A percentile compares a stretch with the other conserved stretches of the same genome.
Conservation (phyloP, 768 basidiomycete genomes). For the Podaxis sp. region DNA sequence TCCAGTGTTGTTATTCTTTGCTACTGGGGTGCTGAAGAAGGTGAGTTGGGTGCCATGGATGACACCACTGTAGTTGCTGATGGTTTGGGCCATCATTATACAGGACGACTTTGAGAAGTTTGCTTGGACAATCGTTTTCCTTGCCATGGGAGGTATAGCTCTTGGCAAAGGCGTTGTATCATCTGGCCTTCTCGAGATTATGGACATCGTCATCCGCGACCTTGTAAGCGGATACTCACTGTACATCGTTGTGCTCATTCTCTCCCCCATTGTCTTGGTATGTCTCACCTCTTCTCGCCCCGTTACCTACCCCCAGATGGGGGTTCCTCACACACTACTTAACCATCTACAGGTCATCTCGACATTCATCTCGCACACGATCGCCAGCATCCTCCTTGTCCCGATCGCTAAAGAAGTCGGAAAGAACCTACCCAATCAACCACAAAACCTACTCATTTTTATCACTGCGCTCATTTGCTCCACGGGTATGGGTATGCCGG, state of each 20-base stretch:
- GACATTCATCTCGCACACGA: slow-evolving; percentile 97
- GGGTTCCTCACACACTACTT: slow-evolving; percentile 24
- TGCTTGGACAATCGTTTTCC: slow-evolving; percentile 91
- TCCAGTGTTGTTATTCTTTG: slow-evolving; percentile 92
- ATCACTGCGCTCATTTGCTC: slow-evolving; percentile 92
- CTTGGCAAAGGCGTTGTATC: slow-evolving; percentile 91
- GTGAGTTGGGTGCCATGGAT: slow-evolving; percentile 31
- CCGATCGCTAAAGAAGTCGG: slow-evolving; percentile 95
- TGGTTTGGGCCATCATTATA: background rate
- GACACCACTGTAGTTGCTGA: background rate
- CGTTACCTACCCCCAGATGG: background rate
- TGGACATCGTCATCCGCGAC: slow-evolving; percentile 61
- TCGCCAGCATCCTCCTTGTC: slow-evolving; percentile 94
- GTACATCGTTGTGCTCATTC: slow-evolving; percentile 69
- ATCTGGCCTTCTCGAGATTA: slow-evolving; percentile 80
- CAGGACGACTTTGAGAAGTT: slow-evolving; percentile 96
- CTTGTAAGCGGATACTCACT: slow-evolving; percentile 61
- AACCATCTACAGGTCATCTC: slow-evolving; percentile 61
- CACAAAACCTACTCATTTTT: slow-evolving; percentile 85
- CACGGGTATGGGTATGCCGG: slow-evolving; percentile 97
- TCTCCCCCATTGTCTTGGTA: slow-evolving; percentile 70
- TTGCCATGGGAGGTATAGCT: slow-evolving; percentile 98
- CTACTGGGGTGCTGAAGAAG: slow-evolving; percentile 91
- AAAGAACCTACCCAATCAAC: slow-evolving; percentile 64
- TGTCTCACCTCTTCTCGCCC: slow-evolving; percentile 25